phyloP scores from a whole-genome alignment of 75 land plant species.

The Cunninghamia lanceolata region DNA sequence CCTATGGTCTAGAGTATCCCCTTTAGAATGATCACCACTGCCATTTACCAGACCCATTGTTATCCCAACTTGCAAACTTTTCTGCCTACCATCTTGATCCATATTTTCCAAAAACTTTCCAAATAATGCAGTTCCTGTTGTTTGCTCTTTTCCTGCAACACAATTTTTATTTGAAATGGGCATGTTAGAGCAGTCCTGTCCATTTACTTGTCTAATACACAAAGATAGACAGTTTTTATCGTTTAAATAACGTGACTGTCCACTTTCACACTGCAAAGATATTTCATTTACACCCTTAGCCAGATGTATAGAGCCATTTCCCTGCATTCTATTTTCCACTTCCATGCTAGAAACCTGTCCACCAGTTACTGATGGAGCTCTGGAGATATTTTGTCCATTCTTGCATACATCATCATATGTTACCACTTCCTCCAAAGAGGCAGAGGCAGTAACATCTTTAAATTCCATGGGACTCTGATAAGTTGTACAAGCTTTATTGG shows the following conservation, averaged over 20 bases:
- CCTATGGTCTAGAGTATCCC: not conserved
- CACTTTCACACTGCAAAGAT: not conserved
- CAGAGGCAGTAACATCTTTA: not conserved
- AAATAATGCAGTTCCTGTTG: too few species aligned
- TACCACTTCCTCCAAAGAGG: not conserved
- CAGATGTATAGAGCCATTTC: not conserved
- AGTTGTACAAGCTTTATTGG: constrained; percentile 1
- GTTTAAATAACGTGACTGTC: not conserved
- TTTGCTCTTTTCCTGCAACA: not conserved
- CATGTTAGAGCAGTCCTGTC: not conserved
- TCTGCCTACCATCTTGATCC: not conserved
- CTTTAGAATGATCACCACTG: not conserved
- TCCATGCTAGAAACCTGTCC: not conserved
- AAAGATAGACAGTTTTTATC: not conserved
- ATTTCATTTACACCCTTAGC: not conserved
- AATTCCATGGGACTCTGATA: not conserved
- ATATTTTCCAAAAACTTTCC: constrained; percentile 2
- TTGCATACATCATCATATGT: constrained; percentile 1
- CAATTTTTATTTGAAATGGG: not conserved
- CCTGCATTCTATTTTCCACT: constrained; percentile 1
- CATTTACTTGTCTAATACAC: not conserved
- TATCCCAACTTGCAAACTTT: not conserved
- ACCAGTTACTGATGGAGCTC: not conserved
- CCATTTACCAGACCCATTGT: constrained; percentile 4
- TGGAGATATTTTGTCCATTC: not conserved